Base-by-base conservation (phyloP, 225 moss, liverwort and hornwort species). In the Physcomitrium patens region DNA sequence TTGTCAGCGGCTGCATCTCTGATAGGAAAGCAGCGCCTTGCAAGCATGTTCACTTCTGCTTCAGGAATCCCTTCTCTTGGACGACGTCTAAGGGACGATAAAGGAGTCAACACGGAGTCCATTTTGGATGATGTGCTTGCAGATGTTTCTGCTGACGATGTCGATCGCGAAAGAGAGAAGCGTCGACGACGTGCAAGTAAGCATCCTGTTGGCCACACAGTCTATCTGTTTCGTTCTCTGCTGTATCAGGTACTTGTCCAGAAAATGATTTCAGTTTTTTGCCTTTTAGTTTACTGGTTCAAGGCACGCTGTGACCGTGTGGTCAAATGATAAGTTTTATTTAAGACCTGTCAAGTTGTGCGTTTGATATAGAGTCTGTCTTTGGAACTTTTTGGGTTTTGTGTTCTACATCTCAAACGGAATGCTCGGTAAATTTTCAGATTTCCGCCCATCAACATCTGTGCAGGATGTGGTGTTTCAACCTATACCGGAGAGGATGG, bases 31-130 rank as follows among this genome's bases (percentile, higher is more conserved):
- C 93, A 91, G 67, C 90, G 93, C 63, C 80, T 95, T 8, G 90
- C 95, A 56, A 95, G 86, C 68, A 93, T 95, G 95, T 93, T 95
- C 61, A 93, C 93, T n/a, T 95, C 95, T 62, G 89, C 87, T 12
- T 85, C 93, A 6, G 83, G 89, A 46, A 86, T 86, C 44, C 86
- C 86, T 66, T 86, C 90, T 37, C 78, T 88, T 51, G 91, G 90
- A 70, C 82, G 90, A 51, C 85, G 90, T 49, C 58, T 73, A 45
- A 81, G 78, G 59, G 85, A 86, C 50, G 93, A 93, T 31, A 86
- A 91, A 45, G 87, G 75, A 37, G 65, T 82, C 1, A 87, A 75
- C 53, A 85, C 99, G 37, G 99, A 99, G 50, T 92, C 91, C 58
- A 78, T 99, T 31, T 78, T 99, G 62, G 93, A 95, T 69, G 95